Conservation (phyloP, 176 grass and related monocot genomes). For the Lolium perenne region DNA sequence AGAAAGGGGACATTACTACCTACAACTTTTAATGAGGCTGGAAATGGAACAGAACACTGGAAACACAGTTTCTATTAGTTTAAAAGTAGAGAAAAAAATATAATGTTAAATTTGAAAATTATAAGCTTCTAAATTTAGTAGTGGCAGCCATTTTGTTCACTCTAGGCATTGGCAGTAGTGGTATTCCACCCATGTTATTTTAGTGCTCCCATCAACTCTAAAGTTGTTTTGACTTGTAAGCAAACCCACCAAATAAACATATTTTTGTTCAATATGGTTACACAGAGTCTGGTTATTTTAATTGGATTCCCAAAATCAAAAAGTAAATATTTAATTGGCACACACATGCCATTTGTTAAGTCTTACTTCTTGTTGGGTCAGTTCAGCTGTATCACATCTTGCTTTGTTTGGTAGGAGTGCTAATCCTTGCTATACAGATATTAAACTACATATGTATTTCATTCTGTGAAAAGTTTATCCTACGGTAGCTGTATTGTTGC, state of each 20-base stretch:
- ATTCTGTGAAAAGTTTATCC: background rate
- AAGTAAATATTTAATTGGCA: background rate
- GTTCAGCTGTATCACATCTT: constrained; percentile 22
- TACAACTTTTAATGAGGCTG: background rate
- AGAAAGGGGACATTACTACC: background rate
- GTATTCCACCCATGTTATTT: background rate
- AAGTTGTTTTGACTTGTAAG: constrained; percentile 26
- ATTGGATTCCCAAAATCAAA: constrained; percentile 9
- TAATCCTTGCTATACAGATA: constrained; percentile 21
- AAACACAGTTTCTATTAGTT: no score
- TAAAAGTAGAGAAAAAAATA: background rate
- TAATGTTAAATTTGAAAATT: background rate
- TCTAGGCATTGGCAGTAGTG: background rate
- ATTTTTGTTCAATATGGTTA: background rate
- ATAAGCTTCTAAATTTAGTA: background rate
- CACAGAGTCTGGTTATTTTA: background rate
- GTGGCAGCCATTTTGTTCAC: background rate
- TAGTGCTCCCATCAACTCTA: background rate
- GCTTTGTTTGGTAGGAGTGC: constrained; percentile 14
- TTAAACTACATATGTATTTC: constrained; percentile 6
- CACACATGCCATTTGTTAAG: background rate
- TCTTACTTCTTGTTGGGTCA: background rate
- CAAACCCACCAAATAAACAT: constrained; percentile 12
- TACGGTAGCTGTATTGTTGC: constrained; percentile 20
- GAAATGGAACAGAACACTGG: background rate